Conservation (phyloP, 345 rosid genomes). For the Pistacia vera region DNA sequence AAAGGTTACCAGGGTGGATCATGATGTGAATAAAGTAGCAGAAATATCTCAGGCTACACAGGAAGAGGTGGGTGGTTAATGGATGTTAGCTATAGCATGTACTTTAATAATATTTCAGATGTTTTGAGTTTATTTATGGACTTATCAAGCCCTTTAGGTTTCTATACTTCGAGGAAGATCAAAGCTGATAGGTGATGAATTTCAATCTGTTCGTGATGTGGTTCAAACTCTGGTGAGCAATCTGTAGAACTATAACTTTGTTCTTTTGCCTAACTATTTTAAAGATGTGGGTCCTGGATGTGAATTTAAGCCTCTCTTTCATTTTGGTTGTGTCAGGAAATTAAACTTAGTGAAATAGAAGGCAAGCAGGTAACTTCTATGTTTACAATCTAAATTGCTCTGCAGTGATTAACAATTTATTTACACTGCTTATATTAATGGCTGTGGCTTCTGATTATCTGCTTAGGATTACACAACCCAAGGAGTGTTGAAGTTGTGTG, state of each 20-base stretch:
- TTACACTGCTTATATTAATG: constrained; percentile 16
- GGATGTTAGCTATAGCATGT: constrained; percentile 5
- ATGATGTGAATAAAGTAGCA: constrained; percentile 53
- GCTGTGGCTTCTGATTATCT: constrained; percentile 11
- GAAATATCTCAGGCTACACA: constrained; percentile 58
- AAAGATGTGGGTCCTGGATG: neutral
- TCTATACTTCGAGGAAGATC: constrained; percentile 51
- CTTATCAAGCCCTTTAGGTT: constrained; percentile 41
- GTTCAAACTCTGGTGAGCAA: constrained; percentile 75
- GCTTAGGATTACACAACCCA: constrained; percentile 33
- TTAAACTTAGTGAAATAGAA: constrained; percentile 59
- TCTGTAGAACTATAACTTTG: constrained; percentile 14
- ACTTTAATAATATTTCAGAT: constrained; percentile 4
- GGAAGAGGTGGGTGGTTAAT: constrained; percentile 52
- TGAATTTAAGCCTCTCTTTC: neutral
- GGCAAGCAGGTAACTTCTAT: constrained; percentile 62
- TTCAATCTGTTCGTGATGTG: constrained; percentile 57
- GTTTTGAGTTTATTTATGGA: constrained; percentile 18
- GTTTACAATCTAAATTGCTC: constrained; percentile 3
- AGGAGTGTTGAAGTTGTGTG: constrained; percentile 54
- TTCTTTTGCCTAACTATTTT: constrained; percentile 4
- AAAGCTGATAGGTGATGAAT: constrained; percentile 43
- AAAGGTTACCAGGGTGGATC: constrained; percentile 53
- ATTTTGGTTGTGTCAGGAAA: constrained; percentile 42
- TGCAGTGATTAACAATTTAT: neutral